Evolutionary conservation across 768 basidiomycete species (phyloP), one percentile per base, ranked within the genome.

Genomic region (Rhodosporidiobolus odoratus): DNA sequence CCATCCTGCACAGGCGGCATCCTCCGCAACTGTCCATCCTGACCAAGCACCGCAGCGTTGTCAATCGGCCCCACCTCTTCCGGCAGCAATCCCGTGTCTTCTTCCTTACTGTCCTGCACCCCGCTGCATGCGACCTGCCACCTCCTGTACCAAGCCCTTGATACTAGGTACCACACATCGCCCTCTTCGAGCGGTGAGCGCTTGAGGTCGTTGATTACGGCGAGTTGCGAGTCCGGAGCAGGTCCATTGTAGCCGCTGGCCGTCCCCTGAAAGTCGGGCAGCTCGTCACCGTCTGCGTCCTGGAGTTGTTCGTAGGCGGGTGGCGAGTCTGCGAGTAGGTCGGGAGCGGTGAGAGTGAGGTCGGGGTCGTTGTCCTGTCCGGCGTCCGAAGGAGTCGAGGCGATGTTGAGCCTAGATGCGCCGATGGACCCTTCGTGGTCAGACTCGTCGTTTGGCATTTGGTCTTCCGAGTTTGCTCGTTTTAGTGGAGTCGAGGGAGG

Each of bases 111-210:
- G 21, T 63, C 52, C n/a, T 61, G 67, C 30, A 58, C 57, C 34
- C 88, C 89, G 0, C 64, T 83, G 76, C 88, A 88, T 17, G 89
- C 90, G 75, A 85, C 85, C 71, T 83, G 80, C 88, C 89, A 94
- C 41, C 86, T 85, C 67, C 84, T 84, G 82, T 84, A 89, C 92
- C 92, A 95, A 30, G 76, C 75, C 58, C 84, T 80, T 30, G 87
- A 83, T 37, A 94, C 82, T 58, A 94, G 80, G 80, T 86, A 92
- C 91, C 91, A 93, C 15, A 83, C 86, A 60, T 91, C 86, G 54
- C 89, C 89, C 13, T 83, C 80, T 38, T 82, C 80, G 84, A 92
- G 85, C 50, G 82, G 80, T 54, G 76, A 10, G 13, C 23, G 1
- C 38, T 65, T 57, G n/a, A 63, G 16, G 78, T 80, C 78, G 30